Evolutionary conservation across 139 green algal species (phyloP).

Genomic region (Ettlia oleoabundans): DNA sequence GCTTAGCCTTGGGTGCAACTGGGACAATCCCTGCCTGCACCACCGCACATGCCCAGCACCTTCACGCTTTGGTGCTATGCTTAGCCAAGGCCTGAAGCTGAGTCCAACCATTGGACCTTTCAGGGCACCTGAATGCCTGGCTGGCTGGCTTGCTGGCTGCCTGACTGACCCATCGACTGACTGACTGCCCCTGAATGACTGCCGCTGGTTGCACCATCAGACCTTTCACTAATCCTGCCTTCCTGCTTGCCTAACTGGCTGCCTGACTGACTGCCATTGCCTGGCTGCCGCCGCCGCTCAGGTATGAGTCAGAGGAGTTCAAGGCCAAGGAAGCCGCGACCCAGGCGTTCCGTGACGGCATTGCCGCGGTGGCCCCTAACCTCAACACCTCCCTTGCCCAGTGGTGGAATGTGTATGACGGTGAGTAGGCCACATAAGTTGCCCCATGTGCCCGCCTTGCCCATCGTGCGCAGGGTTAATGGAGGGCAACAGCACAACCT

Average conservation of each 20-base stretch:
- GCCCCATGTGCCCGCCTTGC: background rate
- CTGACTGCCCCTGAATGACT: too few relatives aligned
- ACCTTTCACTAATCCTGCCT: too few relatives aligned
- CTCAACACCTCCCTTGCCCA: slow-evolving; percentile 41
- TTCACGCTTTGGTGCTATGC: too few relatives aligned
- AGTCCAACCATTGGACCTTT: too few relatives aligned
- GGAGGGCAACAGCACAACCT: background rate
- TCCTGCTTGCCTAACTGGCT: background rate
- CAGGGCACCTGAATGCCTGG: too few relatives aligned
- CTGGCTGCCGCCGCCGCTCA: background rate
- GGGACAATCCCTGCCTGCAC: background rate
- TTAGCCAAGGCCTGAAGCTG: too few relatives aligned
- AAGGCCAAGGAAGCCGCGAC: slow-evolving; percentile 28
- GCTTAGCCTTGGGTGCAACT: background rate
- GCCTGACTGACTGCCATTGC: background rate
- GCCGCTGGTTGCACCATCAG: too few relatives aligned
- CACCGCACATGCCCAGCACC: too few relatives aligned
- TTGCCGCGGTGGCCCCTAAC: background rate
- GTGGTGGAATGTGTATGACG: slow-evolving; percentile 50
- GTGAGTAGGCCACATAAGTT: background rate
- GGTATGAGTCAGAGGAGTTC: slow-evolving; percentile 50
- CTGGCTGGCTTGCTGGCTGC: too few relatives aligned
- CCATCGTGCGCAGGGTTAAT: background rate
- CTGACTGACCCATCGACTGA: too few relatives aligned
- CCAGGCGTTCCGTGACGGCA: slow-evolving; percentile 1